These are phyloP conservation scores for Alternaria solani DNA, from an alignment of 2,329 filamentous ascomycete genomes.

Conservation along the genomic window DNA sequence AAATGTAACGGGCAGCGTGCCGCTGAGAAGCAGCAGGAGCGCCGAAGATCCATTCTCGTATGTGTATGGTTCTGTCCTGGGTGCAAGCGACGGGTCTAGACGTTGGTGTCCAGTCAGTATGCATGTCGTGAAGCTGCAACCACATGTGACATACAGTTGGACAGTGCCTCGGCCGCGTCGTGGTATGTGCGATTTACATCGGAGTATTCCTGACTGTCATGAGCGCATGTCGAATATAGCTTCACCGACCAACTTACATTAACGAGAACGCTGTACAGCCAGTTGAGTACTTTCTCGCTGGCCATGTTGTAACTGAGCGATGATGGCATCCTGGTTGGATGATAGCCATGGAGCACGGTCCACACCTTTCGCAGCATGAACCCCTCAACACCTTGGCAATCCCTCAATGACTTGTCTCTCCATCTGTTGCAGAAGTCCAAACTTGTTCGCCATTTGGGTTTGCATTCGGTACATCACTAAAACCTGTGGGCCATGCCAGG, in stretches of 20 bases:
- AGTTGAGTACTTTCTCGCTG: slow-evolving; percentile 89
- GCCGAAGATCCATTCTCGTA: slow-evolving; percentile 88
- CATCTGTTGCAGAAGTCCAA: background rate
- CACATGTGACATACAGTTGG: slow-evolving; percentile 70
- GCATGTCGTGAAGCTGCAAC: background rate
- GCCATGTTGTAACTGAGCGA: slow-evolving; percentile 64
- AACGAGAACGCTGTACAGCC: slow-evolving; percentile 91
- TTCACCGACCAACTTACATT: slow-evolving; percentile 31
- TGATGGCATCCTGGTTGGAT: slow-evolving; percentile 39
- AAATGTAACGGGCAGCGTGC: slow-evolving; percentile 91
- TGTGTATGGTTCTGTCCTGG: slow-evolving; percentile 94
- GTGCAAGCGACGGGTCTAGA: slow-evolving; percentile 65
- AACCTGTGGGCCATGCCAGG: background rate
- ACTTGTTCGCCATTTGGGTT: background rate
- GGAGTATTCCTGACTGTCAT: slow-evolving; percentile 76
- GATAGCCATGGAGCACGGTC: background rate
- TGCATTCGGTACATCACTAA: background rate
- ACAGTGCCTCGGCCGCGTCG: slow-evolving; percentile 84
- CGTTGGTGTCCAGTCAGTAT: background rate
- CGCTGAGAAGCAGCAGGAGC: slow-evolving; percentile 83
- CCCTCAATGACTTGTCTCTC: background rate
- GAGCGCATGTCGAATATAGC: background rate
- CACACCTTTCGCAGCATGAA: background rate
- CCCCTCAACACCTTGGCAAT: slow-evolving; percentile 33
- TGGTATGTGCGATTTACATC: slow-evolving; percentile 93